Evolutionary conservation across 768 basidiomycete species (phyloP).

Genomic region (Boletellus ananas): DNA sequence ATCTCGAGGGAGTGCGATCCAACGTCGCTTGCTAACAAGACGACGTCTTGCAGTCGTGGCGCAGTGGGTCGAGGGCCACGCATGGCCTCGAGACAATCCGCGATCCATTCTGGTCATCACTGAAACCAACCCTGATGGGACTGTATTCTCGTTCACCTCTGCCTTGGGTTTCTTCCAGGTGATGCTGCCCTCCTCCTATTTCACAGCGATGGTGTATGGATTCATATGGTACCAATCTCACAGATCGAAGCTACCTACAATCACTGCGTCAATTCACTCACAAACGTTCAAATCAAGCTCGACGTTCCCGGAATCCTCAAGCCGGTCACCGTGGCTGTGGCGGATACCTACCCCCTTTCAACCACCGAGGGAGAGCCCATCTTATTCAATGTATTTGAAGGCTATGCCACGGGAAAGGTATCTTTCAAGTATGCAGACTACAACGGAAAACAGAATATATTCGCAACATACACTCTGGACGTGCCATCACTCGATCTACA

Average conservation of each 20-base stretch:
- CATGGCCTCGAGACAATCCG: background rate
- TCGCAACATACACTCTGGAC: background rate
- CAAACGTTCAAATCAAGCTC: background rate
- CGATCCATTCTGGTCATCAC: background rate
- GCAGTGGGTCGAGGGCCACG: background rate
- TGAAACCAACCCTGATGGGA: background rate
- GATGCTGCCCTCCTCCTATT: background rate
- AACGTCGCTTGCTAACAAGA: background rate
- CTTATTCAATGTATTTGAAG: background rate
- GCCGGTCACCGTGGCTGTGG: background rate
- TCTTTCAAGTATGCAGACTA: background rate
- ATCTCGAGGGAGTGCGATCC: background rate
- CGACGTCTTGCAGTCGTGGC: background rate
- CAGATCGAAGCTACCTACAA: background rate
- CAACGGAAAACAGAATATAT: background rate
- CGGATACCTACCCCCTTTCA: background rate
- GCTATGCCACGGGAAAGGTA: background rate
- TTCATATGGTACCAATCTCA: background rate
- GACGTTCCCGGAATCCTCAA: background rate
- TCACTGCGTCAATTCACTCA: background rate
- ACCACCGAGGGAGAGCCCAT: background rate
- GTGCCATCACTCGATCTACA: background rate
- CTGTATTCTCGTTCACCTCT: background rate
- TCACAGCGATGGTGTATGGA: too few relatives aligned
- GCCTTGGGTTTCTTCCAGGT: background rate